Evolutionary conservation across 208 protist species (phyloP), one percentile per base, ranked within the genome.

Genomic region (Crithidia brevicula): DNA sequence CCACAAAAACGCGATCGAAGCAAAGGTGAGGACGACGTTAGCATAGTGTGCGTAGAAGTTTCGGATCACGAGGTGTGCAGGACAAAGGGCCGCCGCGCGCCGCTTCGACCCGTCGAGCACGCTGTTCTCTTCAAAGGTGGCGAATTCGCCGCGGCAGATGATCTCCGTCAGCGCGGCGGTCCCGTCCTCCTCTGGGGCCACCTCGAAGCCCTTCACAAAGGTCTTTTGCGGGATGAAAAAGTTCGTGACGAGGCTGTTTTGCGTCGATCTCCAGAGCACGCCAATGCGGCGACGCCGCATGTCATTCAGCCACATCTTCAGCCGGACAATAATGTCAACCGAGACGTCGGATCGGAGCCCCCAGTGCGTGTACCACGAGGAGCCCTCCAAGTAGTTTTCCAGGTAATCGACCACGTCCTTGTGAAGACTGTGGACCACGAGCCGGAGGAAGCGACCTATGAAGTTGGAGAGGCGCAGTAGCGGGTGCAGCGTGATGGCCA

Each of bases 341-440:
- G 82, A 72, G 16, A 94, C 51, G 7, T 59, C 70, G 25, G 59
- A 61, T 27, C 47, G 78, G 11, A 94, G 60, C 11, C 76, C 38
- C 85, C 88, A 90, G 56, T 85, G 77, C 0, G 70, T 69, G 72
- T 85, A 92, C 85, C 85, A 94, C 30, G 72, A 62, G 7, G 64
- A 57, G 31, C 89, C 85, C 64, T 94, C 89, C 13, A 94, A 49
- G 74, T 91, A 94, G 70, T 75, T 86, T 27, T 88, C 75, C 23
- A 91, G 61, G 72, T 88, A 92, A 18, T 85, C 82, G 9, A 92
- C 38, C 22, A 92, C 75, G 43, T 94, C 89, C 42, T 83, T 81
- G 62, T 92, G 85, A 13, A 94, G 53, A n/a, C 74, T 82, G 34
- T 85, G 82, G 47, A 92, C 77, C 0, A 94, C 83, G 5, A 91